Evolutionary conservation across 495 filamentous ascomycete species (phyloP), one percentile per base, ranked within the genome.

Genomic region (Pseudevernia furfuracea): DNA sequence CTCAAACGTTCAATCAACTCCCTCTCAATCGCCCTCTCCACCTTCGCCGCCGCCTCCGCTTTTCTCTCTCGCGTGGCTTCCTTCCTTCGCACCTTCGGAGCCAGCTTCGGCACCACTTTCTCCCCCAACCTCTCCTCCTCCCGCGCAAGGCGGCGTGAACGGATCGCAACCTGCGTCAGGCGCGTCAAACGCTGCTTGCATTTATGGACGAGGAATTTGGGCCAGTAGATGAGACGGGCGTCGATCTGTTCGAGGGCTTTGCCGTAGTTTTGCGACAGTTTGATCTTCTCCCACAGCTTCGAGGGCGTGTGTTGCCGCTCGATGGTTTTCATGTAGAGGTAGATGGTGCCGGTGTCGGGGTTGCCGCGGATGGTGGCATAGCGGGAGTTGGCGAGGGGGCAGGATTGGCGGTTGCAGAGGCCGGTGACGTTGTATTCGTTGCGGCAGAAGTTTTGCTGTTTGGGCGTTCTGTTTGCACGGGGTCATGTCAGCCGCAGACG

Each of bases 131-230:
- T 77, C 67, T 92, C 90, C 53, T 97, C 90, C 76, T 97, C 93
- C 71, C 84, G 89, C 53, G 89, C 89, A 49, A 98, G 76, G 71
- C 85, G 84, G 73, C 86, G 82, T 81, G 89, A 94, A 59, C 92
- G 84, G 60, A 97, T 92, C 12, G 85, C 85, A 12, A 98, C 95
- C 78, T 97, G 95, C 48, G 91, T 95, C 71, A 98, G 80, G 57
- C 94, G 83, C 25, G 94, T 98, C 32, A 98, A 83, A 65, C 94
- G 88, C 78, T 98, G 94, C 79, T 98, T 98, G 85, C 92, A 96
- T 77, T 96, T 96, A 79, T 97, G 95, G 58, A 91, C 76, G 66
- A 97, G 78, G 75, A 96, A 96, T 72, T 96, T 96, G 36, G 94
- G 94, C 87, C 91, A 97, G 83, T 96, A 97, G 69, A 91, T 88